Evolutionary conservation across 768 basidiomycete genomes (phyloP).

Genomic region (Lepiota subincarnata): DNA sequence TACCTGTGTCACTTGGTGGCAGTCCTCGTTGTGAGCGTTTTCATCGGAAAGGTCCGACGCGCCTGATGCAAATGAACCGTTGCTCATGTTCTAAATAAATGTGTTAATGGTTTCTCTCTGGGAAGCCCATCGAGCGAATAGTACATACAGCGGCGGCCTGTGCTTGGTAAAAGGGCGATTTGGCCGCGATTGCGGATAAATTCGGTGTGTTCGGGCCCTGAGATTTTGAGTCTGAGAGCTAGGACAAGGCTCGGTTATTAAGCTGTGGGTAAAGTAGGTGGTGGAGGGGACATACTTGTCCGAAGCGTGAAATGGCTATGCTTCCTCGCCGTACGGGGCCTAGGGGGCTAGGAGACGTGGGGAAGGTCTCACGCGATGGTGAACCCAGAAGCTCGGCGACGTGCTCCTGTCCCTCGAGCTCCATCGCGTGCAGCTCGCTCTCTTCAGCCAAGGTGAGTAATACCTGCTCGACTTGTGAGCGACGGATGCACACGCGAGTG

Average conservation of each 20-base stretch:
- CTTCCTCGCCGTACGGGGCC: slow-evolving; percentile 3
- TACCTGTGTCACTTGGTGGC: neutral
- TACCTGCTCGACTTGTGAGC: neutral
- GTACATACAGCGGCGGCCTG: slow-evolving; percentile 9
- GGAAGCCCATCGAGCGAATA: too few relatives aligned
- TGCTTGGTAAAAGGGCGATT: slow-evolving; percentile 6
- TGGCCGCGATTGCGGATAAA: slow-evolving; percentile 1
- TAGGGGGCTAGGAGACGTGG: neutral
- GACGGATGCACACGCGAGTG: neutral
- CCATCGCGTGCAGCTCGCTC: neutral
- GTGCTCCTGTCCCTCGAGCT: slow-evolving; percentile 6
- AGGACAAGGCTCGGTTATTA: neutral
- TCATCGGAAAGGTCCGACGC: slow-evolving; percentile 9
- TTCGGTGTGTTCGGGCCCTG: neutral
- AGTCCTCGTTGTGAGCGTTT: slow-evolving; percentile 2
- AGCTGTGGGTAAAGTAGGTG: neutral
- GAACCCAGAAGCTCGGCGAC: neutral
- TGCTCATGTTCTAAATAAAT: slow-evolving; percentile 3
- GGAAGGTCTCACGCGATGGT: neutral
- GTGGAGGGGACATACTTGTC: neutral
- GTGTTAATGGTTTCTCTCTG: neutral
- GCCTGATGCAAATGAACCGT: slow-evolving; percentile 5
- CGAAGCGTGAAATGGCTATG: slow-evolving; percentile 10
- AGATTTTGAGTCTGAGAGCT: neutral
- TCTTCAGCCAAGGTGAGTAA: neutral